These are phyloP conservation scores for Rhypophila decipiens DNA, from an alignment of 495 filamentous ascomycete species.

Conservation along the genomic window DNA sequence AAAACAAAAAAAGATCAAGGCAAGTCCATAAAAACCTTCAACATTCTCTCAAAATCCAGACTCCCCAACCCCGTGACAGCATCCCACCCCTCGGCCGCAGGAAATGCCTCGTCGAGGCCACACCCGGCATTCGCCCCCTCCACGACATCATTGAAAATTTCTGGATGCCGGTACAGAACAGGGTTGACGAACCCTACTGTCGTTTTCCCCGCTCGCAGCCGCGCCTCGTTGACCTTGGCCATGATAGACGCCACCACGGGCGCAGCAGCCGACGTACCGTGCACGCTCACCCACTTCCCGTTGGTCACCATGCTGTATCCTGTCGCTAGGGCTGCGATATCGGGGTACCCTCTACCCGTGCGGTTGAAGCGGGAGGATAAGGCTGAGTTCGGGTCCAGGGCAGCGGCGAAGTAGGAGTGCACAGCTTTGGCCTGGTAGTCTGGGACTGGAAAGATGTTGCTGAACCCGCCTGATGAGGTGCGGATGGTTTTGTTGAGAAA, in stretches of 20 bases:
- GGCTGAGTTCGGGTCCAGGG: constrained; percentile 16
- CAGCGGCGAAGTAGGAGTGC: constrained; percentile 12
- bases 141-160: constrained; percentile 46
- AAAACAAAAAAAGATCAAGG: too few relatives aligned
- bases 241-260: constrained; percentile 9
- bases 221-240: constrained; percentile 41
- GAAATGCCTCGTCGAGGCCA: constrained; percentile 43
- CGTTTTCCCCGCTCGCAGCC: constrained; percentile 38
- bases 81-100: constrained; percentile 46
- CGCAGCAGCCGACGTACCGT: constrained; percentile 12
- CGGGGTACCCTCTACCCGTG: constrained; percentile 14
- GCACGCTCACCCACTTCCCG: constrained; percentile 6
- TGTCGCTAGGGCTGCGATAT: constrained; percentile 6
- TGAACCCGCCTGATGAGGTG: constrained; percentile 44
- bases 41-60: constrained; percentile 45
- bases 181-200: constrained; percentile 50
- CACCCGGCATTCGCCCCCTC: constrained; percentile 43
- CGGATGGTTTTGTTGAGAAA: constrained; percentile 21
- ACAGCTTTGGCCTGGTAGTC: constrained; percentile 28
- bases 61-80: constrained; percentile 50
- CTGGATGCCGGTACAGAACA: constrained; percentile 40
- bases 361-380: constrained; percentile 10
- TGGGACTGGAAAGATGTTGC: constrained; percentile 34
- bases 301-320: constrained; percentile 6
- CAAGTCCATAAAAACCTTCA: constrained; percentile 28